Conservation (phyloP, 2,329 filamentous ascomycete species). For the Phyllachora maydis region DNA sequence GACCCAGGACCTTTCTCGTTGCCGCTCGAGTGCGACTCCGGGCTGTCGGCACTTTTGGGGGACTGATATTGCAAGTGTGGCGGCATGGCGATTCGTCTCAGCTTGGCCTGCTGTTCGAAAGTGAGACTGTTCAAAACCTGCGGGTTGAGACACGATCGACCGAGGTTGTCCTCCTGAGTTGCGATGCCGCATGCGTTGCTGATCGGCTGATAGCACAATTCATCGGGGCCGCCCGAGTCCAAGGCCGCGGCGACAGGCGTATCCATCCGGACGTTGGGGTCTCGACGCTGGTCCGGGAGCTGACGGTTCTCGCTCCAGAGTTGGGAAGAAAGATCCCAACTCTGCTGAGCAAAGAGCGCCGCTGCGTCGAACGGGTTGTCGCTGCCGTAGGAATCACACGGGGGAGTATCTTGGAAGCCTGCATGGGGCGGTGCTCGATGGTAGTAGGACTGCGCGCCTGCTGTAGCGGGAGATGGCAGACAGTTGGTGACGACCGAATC, state of each 20-base stretch:
- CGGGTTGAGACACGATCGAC: conserved; percentile 10
- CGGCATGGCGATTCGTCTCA: conserved; percentile 45
- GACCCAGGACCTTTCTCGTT: conserved; percentile 27
- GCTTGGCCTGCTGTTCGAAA: conserved; percentile 36
- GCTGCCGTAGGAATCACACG: too few relatives aligned
- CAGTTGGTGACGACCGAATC: too few relatives aligned
- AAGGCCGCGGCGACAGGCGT: conserved; percentile 13
- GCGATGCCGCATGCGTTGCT: conserved; percentile 7
- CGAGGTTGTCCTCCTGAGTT: conserved; percentile 9
- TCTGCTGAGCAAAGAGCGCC: conserved; percentile 9
- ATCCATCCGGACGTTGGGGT: conserved; percentile 8
- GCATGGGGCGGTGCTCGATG: too few relatives aligned
- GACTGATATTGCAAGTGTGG: conserved; percentile 38
- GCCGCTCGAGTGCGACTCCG: conserved; percentile 33
- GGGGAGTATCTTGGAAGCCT: too few relatives aligned
- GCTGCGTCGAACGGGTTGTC: too few relatives aligned
- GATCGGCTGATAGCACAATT: too few relatives aligned
- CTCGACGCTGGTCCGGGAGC: conserved; percentile 9
- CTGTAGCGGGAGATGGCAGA: too few relatives aligned
- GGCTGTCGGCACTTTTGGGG: conserved; percentile 35
- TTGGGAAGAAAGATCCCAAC: conserved; percentile 10
- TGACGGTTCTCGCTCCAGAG: conserved; percentile 12
- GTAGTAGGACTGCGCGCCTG: too few relatives aligned
- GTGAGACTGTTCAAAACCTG: conserved; percentile 22
- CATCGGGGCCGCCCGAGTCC: conserved; percentile 3